These are phyloP conservation scores for Heterococcus sp. DNA, from an alignment of 108 stramenopile species.

Conservation along the genomic window DNA sequence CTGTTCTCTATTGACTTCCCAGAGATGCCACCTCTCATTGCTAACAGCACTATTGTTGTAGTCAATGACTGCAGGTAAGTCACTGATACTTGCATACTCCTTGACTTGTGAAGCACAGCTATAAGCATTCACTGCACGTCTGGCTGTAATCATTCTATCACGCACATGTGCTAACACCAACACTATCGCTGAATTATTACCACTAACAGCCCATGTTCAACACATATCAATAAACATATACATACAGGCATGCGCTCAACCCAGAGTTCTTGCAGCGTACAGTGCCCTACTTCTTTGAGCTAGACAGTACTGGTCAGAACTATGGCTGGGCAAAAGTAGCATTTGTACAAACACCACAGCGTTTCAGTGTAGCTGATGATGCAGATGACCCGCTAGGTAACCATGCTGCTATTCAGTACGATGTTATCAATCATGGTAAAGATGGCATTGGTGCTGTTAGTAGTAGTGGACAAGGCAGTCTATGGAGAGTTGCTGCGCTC, in stretches of 20 bases:
- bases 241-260: constrained; percentile 29
- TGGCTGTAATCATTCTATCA: no score
- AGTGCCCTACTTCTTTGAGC: constrained; percentile 40
- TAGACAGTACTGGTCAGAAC: neutral
- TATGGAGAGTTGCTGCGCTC: constrained; percentile 37
- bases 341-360: constrained; percentile 37
- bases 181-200: no score
- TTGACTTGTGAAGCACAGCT: no score
- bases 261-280: constrained; percentile 49
- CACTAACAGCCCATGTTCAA: no score
- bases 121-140: no score
- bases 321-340: constrained; percentile 47
- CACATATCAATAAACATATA: no score
- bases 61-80: constrained; percentile 23
- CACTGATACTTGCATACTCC: no score
- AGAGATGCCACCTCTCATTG: constrained; percentile 26
- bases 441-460: constrained; percentile 40
- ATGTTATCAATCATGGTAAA: constrained; percentile 45
- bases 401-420: constrained; percentile 38
- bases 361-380: constrained; percentile 2
- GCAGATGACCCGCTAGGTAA: constrained; percentile 34
- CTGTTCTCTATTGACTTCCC: constrained; percentile 46
- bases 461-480: constrained; percentile 39
- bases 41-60: constrained; percentile 22
- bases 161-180: no score